Evolutionary conservation across 352 stramenopile genomes (phyloP), one percentile per base, ranked within the genome.

Genomic region (Lagenidium giganteum): DNA sequence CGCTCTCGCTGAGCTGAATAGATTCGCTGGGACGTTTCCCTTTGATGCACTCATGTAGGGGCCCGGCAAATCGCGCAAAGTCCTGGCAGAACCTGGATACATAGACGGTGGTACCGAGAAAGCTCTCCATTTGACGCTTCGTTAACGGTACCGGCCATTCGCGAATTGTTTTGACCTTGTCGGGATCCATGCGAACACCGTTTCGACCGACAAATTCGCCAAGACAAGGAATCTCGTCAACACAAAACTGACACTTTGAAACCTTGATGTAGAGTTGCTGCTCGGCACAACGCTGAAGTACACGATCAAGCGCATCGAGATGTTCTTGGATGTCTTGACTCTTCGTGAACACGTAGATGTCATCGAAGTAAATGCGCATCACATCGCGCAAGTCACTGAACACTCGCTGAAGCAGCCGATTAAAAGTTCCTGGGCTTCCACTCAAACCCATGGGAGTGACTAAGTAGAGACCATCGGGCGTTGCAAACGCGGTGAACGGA

Each of bases 191-290:
- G 8, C 42, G 37, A 16, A 56, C 17, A 2, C 45, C 51, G 21
- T 54, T 17, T 4, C 39, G 20, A 3, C 51, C 44, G 23, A 66
- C 18, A 24, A 47, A 69, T 17, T 69, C 51, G 1, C 49, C 61
- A 0, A 71, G 43, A 25, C 51, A 48, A 20, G 61, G 55, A 27
- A 70, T 66, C 20, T 64, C 57, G 2, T 16, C 12, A 5, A 21
- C 27, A 22, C 39, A 47, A 32, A 67, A 61, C 25, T 23, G 25
- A 34, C 55, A 70, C 38, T 67, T 70, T 1, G 28, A 35, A 5
- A 63, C n/a, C 23, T 67, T 66, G 14, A 55, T 20, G 31, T 49
- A 70, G 2, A 70, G 30, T n/a, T 62, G 28, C 7, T 43, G 16
- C 1, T 63, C 31, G 14, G 41, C 18, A 20, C 34, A 53, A 1